These are phyloP conservation scores for Pelargonium citronellum DNA, from an alignment of 441 rosid species.

Conservation along the genomic window DNA sequence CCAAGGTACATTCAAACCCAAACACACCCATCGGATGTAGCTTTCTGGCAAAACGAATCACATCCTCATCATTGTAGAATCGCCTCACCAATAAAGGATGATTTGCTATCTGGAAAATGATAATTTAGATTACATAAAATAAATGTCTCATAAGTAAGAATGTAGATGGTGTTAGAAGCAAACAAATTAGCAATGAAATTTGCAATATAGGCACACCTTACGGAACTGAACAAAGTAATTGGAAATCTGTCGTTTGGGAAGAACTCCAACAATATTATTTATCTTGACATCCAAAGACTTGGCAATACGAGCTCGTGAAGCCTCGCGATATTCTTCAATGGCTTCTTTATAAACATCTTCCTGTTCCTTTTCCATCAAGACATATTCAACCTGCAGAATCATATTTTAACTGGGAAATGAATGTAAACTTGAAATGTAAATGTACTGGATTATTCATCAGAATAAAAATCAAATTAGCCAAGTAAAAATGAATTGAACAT, in stretches of 20 bases:
- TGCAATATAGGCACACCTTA: conserved; percentile 43
- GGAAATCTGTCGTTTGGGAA: conserved; percentile 82
- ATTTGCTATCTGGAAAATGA: conserved; percentile 70
- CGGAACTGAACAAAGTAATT: conserved; percentile 92
- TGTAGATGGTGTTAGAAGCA: neutral
- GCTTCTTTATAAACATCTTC: conserved; percentile 80
- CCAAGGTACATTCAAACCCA: conserved; percentile 82
- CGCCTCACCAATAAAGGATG: conserved; percentile 91
- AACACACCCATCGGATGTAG: conserved; percentile 81
- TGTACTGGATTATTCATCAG: conserved; percentile 13
- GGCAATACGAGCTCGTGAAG: conserved; percentile 59
- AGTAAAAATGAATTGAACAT: conserved; percentile 16
- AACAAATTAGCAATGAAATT: neutral
- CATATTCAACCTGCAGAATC: conserved; percentile 74
- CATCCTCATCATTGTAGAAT: conserved; percentile 74
- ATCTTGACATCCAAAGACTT: conserved; percentile 46
- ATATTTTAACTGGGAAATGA: conserved; percentile 14
- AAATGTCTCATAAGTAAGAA: conserved; percentile 14
- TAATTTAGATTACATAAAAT: neutral
- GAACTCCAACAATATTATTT: conserved; percentile 41
- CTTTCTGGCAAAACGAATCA: conserved; percentile 57
- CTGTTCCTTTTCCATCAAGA: conserved; percentile 69
- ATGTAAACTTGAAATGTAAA: conserved; percentile 14
- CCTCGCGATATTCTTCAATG: conserved; percentile 81
- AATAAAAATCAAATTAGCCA: neutral